Evolutionary conservation across 257 asterid genomes (phyloP).

Genomic region (Solanum lycopersicoides): DNA sequence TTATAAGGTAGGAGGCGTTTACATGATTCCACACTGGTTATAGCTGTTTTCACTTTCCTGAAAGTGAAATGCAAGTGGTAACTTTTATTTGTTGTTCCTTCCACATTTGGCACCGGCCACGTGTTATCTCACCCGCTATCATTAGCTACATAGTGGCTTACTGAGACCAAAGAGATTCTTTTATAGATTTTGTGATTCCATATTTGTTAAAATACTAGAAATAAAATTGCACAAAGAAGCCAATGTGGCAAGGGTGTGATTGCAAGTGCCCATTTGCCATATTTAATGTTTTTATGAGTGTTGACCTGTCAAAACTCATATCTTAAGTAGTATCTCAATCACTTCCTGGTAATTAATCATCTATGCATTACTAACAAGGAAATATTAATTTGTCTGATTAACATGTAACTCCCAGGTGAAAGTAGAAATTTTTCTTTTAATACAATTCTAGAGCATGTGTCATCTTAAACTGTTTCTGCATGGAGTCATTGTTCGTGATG

Average conservation of each 20-base stretch:
- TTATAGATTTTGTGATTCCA: background rate
- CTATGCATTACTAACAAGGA: background rate
- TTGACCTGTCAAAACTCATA: background rate
- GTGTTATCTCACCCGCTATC: background rate
- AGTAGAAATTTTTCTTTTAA: background rate
- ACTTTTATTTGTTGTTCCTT: background rate
- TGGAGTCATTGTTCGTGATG: background rate
- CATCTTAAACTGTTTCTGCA: background rate
- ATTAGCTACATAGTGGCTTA: background rate
- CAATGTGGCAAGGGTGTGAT: background rate
- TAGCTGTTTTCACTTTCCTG: background rate
- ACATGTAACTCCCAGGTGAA: background rate
- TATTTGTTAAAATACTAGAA: background rate
- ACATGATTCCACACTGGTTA: background rate
- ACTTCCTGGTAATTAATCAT: background rate
- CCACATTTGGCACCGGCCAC: background rate
- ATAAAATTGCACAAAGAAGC: background rate
- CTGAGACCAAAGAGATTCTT: background rate
- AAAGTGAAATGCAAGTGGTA: background rate
- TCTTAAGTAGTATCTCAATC: background rate
- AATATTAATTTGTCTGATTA: background rate
- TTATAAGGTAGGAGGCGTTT: background rate
- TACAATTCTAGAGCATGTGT: background rate
- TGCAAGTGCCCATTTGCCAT: background rate
- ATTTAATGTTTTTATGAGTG: background rate